Evolutionary conservation across 1,284 basidiomycete species (phyloP), one percentile per base, ranked within the genome.

Genomic region (Amylostereum areolatum): DNA sequence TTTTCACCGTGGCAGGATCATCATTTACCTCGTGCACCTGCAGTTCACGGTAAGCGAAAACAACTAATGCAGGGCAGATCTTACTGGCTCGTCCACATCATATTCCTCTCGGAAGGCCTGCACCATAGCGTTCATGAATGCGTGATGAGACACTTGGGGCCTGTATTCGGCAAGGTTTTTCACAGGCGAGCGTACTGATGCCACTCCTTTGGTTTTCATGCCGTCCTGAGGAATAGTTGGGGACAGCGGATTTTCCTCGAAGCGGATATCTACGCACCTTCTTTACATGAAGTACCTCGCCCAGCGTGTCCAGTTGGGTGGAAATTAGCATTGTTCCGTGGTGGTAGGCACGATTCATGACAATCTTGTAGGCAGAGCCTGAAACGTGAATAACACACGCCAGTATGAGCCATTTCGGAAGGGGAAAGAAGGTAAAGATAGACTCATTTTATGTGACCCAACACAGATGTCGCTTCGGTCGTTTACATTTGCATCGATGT

Each of bases 301-400:
- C 88, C 1, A 96, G 72, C 7, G 79, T 76, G 33, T 78, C 71
- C 25, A 97, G 75, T 43, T 78, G 71, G 4, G 92, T 89, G 10
- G 89, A 86, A 30, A 99, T 89, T 29, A 99, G 80, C 96, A 99
- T 97, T n/a, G 96, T 99, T 0, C 97, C 97, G 62, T 99, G 97
- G 62, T 99, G 96, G 68, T 98, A 99, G 1, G 95, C 93, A 12
- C 97, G 75, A 52, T 84, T 82, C 57, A 84, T 89, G 36, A 90
- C 89, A 52, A 99, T 89, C 71, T 97, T 98, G 73, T 97, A 99
- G 5, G 97, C 97, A 11, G 93, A 97, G 33, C 97, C 97, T 43
- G 96, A 98, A 48, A 99, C 85, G 88, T 99, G 63, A 55, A 58
- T 40, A 48, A 55, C 47, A 50, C 41, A 52, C 8, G 36, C 44